These are phyloP conservation scores for Thalassiosira profunda DNA, from an alignment of 108 stramenopile species.

Conservation along the genomic window DNA sequence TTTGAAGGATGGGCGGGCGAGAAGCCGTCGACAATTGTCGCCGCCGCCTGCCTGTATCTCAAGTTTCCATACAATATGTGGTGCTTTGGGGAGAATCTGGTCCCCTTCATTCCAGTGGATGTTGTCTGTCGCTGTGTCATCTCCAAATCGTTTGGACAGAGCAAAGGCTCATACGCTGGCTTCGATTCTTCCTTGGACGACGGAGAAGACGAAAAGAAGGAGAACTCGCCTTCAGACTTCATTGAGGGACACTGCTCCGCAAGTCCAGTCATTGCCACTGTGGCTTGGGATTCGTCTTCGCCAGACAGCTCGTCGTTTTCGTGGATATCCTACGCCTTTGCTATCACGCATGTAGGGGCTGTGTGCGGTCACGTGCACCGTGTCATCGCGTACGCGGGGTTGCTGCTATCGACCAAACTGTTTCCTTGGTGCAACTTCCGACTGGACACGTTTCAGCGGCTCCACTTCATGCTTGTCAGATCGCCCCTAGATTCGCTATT, in stretches of 20 bases:
- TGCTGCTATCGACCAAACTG: constrained; percentile 61
- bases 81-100: constrained; percentile 67
- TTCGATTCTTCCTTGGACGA: background rate
- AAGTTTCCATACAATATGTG: constrained; percentile 82
- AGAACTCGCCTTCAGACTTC: constrained; percentile 23
- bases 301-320: constrained; percentile 52
- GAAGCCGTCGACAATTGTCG: constrained; percentile 89
- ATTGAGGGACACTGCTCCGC: constrained; percentile 1
- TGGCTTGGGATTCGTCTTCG: constrained; percentile 75
- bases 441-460: constrained; percentile 29
- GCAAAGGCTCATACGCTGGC: background rate
- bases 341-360: constrained; percentile 73
- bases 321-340: constrained; percentile 76
- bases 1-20: constrained; percentile 88
- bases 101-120: constrained; percentile 86
- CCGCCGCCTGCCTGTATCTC: constrained; percentile 80
- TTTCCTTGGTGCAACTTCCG: constrained; percentile 54
- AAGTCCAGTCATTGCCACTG: constrained; percentile 57
- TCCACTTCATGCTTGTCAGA: constrained; percentile 59
- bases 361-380: constrained; percentile 71
- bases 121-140: constrained; percentile 74
- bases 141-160: constrained; percentile 52
- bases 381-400: constrained; percentile 60
- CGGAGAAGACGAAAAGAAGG: constrained; percentile 38
- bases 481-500: constrained; percentile 49